phyloP scores from a whole-genome alignment of 208 protist genomes.

The Acanthamoeba rhysodes region DNA sequence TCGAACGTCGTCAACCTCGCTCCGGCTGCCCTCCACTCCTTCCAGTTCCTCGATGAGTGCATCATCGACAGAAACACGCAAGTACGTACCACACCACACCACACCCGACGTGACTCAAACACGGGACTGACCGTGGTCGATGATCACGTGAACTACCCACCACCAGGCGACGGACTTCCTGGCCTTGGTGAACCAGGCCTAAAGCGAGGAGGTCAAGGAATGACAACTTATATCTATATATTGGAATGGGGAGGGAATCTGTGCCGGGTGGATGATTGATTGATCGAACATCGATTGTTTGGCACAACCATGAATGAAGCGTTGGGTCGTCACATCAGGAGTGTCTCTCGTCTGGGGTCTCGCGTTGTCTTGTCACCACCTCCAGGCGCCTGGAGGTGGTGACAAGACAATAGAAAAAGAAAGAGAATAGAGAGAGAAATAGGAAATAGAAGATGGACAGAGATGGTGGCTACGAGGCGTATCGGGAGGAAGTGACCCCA shows the following conservation, averaged over 20 bases:
- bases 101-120: too few relatives aligned
- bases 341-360: not conserved
- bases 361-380: too few relatives aligned
- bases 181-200: not conserved
- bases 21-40: slow-evolving; percentile 57
- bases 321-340: too few relatives aligned
- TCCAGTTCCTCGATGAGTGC: slow-evolving; percentile 57
- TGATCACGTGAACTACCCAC: too few relatives aligned
- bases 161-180: not conserved
- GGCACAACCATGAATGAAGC: not conserved
- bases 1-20: not conserved
- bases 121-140: too few relatives aligned
- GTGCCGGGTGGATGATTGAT: not conserved
- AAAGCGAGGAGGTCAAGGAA: not conserved
- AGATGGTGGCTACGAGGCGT: not conserved
- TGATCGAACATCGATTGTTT: not conserved
- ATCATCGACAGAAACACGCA: slow-evolving; percentile 46
- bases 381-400: too few relatives aligned
- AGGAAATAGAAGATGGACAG: not conserved
- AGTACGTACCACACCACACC: not conserved
- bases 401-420: too few relatives aligned
- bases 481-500: not conserved
- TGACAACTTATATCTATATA: too few relatives aligned
- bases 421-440: too few relatives aligned
- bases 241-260: too few relatives aligned